Evolutionary conservation across 371 early-diverging fungal species (phyloP).

Genomic region (Scutellospora calospora): DNA sequence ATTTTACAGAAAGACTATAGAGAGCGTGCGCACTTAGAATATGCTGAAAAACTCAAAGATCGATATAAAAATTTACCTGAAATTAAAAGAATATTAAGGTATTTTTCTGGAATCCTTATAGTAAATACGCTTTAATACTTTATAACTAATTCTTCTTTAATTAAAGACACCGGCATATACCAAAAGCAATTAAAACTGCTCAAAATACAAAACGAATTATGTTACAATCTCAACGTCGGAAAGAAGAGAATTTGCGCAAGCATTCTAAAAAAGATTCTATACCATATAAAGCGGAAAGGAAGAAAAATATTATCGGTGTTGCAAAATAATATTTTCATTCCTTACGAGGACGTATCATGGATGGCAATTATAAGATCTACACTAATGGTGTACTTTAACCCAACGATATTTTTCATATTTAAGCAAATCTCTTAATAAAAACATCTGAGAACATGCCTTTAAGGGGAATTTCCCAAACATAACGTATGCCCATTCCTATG

Average conservation of each 20-base stretch:
- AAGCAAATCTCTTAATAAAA: too few species aligned
- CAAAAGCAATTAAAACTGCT: slow-evolving; percentile 83
- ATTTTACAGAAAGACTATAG: slow-evolving; percentile 67
- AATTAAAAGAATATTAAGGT: slow-evolving; percentile 85
- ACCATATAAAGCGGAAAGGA: slow-evolving; percentile 77
- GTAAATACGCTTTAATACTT: slow-evolving; percentile 1
- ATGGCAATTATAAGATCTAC: too few species aligned
- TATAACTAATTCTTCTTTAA: not conserved
- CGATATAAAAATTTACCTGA: slow-evolving; percentile 95
- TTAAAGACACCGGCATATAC: slow-evolving; percentile 83
- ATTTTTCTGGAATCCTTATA: not conserved
- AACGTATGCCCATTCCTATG: too few species aligned
- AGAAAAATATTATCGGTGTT: slow-evolving; percentile 81
- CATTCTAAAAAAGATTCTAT: slow-evolving; percentile 75
- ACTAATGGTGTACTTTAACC: too few species aligned
- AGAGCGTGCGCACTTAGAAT: slow-evolving; percentile 85
- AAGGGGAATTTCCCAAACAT: too few species aligned
- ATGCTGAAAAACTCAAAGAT: slow-evolving; percentile 89
- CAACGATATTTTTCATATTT: too few species aligned
- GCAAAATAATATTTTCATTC: slow-evolving; percentile 61
- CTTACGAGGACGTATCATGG: too few species aligned
- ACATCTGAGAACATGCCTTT: too few species aligned
- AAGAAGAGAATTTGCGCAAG: slow-evolving; percentile 86
- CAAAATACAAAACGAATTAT: slow-evolving; percentile 81
- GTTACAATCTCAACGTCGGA: slow-evolving; percentile 78